Percentiles rank a stretch among this genome's conserved stretches.
phyloP scores from a whole-genome alignment of 345 rosid genomes.

The Gossypium mustelinum region DNA sequence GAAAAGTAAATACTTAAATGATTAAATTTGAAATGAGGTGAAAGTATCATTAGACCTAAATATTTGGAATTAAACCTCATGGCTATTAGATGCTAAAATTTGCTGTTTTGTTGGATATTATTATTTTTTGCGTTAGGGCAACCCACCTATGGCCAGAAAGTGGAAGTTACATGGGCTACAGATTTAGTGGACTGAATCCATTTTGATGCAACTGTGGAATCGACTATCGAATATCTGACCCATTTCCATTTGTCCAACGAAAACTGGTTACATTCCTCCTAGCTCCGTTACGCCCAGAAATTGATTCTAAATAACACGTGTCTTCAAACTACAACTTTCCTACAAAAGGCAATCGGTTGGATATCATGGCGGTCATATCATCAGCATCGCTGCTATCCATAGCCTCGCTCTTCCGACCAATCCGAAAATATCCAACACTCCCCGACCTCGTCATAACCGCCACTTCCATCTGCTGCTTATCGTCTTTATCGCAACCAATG shows the following conservation, averaged over 20 bases:
- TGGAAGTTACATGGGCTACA: no score
- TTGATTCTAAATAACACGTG: conserved; percentile 12
- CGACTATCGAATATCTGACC: not conserved
- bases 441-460: not conserved
- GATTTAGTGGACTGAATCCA: not conserved
- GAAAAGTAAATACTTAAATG: no score
- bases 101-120: no score
- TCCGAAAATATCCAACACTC: not conserved
- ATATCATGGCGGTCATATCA: conserved; percentile 23
- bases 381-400: conserved; percentile 7
- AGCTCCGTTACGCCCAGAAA: not conserved
- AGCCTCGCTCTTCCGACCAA: not conserved
- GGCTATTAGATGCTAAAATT: no score
- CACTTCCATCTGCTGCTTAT: conserved; percentile 17
- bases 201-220: not conserved
- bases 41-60: no score
- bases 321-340: not conserved
- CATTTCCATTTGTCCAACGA: not conserved
- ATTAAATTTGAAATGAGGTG: no score
- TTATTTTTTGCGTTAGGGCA: no score
- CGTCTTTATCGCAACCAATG: conserved; percentile 25
- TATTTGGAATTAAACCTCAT: no score
- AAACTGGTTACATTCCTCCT: not conserved
- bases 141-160: no score
- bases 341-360: not conserved